Base-by-base conservation (phyloP, 441 rosid species). In the Erodium texanum region DNA sequence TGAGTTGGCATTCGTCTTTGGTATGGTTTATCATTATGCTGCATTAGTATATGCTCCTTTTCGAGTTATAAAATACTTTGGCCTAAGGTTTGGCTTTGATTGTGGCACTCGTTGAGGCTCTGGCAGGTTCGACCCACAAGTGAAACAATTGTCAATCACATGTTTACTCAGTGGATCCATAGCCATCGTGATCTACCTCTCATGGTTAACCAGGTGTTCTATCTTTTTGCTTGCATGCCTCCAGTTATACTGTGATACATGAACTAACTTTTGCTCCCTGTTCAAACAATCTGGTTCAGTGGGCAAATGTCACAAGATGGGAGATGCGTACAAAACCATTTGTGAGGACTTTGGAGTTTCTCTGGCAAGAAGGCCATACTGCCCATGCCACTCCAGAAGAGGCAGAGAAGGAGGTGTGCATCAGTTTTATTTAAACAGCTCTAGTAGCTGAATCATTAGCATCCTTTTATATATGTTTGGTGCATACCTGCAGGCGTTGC, bases 51-150 rank as follows among this genome's bases (percentile, higher is more conserved):
- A 43, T 38, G 2, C 58, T 56, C 59, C 70, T 65, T 20, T 72
- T 48, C 64, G 16, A 69, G 68, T 65, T 77, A 69, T 16, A 70
- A 73, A 74, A 70, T 7, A 72, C 64, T 14, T 73, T 84, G 81
- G 70, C 75, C 82, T 80, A 82, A 82, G 87, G 76, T 80, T 83
- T 83, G 85, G 81, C 76, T 86, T 87, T 89, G 90, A 87, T 83
- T 85, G 82, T 81, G 82, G 78, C 73, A 69, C 77, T 86, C 77
- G 76, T 64, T 88, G 96, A 90, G 97, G 94, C 82, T 86, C 80
- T 90, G 90, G 84, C 98, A 93, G 96, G 96, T 93, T 79, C 78
- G 98, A 72, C 93, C 98, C 64, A 90, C 96, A 20, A 90, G 97
- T 77, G 96, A 90, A 83, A 93, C 96, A 38, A 93, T 90, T 10